Conservation (phyloP, 768 basidiomycete genomes). For the Tulasnella sp. region DNA sequence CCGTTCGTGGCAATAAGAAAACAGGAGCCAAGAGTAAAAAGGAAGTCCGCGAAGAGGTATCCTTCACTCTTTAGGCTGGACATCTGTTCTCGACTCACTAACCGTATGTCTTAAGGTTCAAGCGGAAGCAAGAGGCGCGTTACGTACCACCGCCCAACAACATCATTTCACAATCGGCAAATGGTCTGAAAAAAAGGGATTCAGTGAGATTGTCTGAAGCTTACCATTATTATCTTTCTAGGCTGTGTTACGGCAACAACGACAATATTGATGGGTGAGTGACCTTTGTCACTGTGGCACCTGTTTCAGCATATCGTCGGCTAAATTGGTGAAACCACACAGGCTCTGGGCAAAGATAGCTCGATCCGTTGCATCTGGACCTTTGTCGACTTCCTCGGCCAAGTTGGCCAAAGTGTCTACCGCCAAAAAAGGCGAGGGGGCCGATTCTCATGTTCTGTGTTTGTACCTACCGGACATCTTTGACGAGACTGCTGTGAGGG, state of each 20-base stretch:
- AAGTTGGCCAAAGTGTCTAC: slow-evolving; percentile 68
- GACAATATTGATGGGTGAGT: slow-evolving; percentile 69
- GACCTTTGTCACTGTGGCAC: neutral
- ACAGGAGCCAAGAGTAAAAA: slow-evolving; percentile 74
- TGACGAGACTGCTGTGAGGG: slow-evolving; percentile 60
- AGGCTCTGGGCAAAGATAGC: slow-evolving; percentile 34
- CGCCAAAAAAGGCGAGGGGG: slow-evolving; percentile 52
- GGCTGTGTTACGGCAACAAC: slow-evolving; percentile 66
- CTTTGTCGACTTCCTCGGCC: slow-evolving; percentile 60
- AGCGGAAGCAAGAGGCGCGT: slow-evolving; percentile 57
- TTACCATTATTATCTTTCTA: slow-evolving; percentile 40
- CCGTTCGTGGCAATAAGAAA: slow-evolving; percentile 69
- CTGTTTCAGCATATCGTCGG: slow-evolving; percentile 19
- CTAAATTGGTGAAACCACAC: slow-evolving; percentile 39
- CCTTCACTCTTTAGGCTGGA: slow-evolving; percentile 21
- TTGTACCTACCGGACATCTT: slow-evolving; percentile 73
- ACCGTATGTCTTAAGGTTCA: slow-evolving; percentile 53
- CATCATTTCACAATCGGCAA: slow-evolving; percentile 64
- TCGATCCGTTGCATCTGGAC: slow-evolving; percentile 69
- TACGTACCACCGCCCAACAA: slow-evolving; percentile 61
- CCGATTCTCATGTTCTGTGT: slow-evolving; percentile 68
- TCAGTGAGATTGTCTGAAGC: slow-evolving; percentile 3
- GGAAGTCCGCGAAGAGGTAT: slow-evolving; percentile 69
- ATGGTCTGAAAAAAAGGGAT: slow-evolving; percentile 52
- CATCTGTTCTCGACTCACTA: neutral